Percentiles rank a stretch among this genome's conserved stretches.
These are phyloP conservation scores for Boletus vermiculosoides DNA, from an alignment of 768 basidiomycete species.

Conservation along the genomic window DNA sequence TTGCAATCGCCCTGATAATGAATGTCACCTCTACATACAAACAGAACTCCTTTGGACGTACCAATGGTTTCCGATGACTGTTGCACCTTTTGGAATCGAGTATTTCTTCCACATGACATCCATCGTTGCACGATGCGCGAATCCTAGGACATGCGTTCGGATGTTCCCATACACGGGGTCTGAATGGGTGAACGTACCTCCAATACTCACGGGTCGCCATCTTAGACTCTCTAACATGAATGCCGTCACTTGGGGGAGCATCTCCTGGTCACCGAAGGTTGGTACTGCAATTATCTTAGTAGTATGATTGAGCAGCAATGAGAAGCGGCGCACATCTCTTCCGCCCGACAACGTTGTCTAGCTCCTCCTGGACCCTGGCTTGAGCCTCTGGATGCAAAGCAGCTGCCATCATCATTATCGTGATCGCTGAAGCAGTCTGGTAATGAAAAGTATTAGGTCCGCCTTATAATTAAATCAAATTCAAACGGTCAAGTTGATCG, in stretches of 20 bases:
- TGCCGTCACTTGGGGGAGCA: conserved; percentile 3
- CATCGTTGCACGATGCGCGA: conserved; percentile 5
- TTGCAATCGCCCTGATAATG: conserved; percentile 10
- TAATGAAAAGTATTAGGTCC: background rate
- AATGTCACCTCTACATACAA: background rate
- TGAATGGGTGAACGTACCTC: background rate
- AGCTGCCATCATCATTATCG: conserved; percentile 7
- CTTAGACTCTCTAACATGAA: conserved; percentile 3
- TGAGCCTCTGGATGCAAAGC: conserved; percentile 7
- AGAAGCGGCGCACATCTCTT: background rate
- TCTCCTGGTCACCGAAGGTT: background rate
- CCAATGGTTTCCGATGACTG: conserved; percentile 15
- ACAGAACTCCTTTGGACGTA: background rate
- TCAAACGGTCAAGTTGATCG: background rate
- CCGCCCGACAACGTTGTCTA: conserved; percentile 4
- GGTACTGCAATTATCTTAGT: background rate
- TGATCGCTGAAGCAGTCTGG: conserved; percentile 11
- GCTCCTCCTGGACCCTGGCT: conserved; percentile 6
- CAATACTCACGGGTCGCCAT: conserved; percentile 3
- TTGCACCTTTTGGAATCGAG: conserved; percentile 9
- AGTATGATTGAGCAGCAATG: background rate
- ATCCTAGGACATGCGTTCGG: background rate
- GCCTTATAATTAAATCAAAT: background rate
- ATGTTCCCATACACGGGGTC: background rate
- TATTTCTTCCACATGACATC: conserved; percentile 7